Base-by-base conservation (phyloP, 2,329 filamentous ascomycete species). In the Plenodomus lindquistii region DNA sequence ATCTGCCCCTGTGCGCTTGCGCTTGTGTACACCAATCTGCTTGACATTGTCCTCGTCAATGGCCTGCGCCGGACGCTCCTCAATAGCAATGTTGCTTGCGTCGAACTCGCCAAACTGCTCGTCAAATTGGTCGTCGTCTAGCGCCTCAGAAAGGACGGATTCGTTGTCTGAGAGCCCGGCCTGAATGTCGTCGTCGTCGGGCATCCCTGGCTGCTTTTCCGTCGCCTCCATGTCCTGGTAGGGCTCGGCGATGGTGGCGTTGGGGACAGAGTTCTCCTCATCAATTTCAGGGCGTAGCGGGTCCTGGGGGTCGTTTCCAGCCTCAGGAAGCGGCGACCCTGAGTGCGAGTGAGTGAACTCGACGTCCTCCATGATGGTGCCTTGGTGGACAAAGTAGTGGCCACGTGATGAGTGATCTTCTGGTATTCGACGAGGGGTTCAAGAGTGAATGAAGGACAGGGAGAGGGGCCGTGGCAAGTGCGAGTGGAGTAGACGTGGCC, bases 91-190 rank as follows among this genome's bases (percentile, higher is more conserved):
- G 44, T 83, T 81, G 48, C 77, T 77, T 0, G 81, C 79, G 59
- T 87, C 81, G 60, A 86, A 86, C 60, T 86, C 79, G 46, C 59
- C 59, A 43, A 64, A 64, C 37, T 63, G 61, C 62, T 85, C 78
- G 53, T 84, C 82, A 57, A 86, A 85, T 63, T 86, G 81, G 35
- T 80, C 80, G 63, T 86, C 84, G 59, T 86, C 83, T 43, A 86
- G 77, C 20, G 59, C 59, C 63, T 86, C 84, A 15, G 83, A 85
- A 22, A 87, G 75, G 9, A 79, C 78, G 2, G 83, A 86, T 56
- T 86, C 84, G 45, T 81, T 79, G 60, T 85, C 83, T 16, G 81
- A 82, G 27, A 81, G 67, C 24, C 73, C 75, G 35, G 73, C 70
- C 46, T 71, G 66, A 40, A 69, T 52, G 22, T 72, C 69, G 34